Evolutionary conservation across 2,329 filamentous ascomycete species (phyloP), one percentile per base, ranked within the genome.

Genomic region (Calonectria multiphialidica): DNA sequence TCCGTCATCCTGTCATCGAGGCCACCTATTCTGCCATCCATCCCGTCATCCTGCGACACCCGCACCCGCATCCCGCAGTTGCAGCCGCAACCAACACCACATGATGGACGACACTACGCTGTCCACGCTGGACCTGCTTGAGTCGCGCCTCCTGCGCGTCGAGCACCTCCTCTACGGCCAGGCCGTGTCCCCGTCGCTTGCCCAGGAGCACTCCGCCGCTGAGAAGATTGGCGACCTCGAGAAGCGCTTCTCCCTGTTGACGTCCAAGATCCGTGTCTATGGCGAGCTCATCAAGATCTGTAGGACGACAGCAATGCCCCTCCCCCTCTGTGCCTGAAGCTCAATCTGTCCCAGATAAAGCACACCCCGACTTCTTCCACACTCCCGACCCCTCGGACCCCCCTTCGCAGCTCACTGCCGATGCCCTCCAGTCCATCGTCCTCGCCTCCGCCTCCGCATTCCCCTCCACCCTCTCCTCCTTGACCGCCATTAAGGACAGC

Each of bases 271-370:
- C 40, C 88, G 89, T 62, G 89, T 90, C 67, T 92, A 92, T 75
- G 87, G 85, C 33, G 90, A 92, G 75, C 84, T 92, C 8, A 84
- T 92, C 44, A 89, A 88, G 78, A 90, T 92, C 30, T 91, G 90
- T 92, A 86, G 25, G 89, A 79, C 4, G 8, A 59, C 64, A 13
- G 30, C 45, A 35, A n/a, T 13, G 42, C 49, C 37, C 45, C 63
- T 50, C 49, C 16, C 49, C 16, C 28, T n/a, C 13, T 49, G 37
- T 30, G 44, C 59, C 30, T 45, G 1, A 40, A 61, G 8, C 40
- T 33, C 65, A 74, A 65, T 15, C 18, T 42, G 44, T 28, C 61
- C 9, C 63, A 91, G 90, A 91, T 78, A 88, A 87, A 74, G 81
- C 85, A 8, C 84, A 90, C 53, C 89, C 90, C 2, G 86, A 88